Conservation (phyloP, 345 rosid genomes). For the Linum lewisii region DNA sequence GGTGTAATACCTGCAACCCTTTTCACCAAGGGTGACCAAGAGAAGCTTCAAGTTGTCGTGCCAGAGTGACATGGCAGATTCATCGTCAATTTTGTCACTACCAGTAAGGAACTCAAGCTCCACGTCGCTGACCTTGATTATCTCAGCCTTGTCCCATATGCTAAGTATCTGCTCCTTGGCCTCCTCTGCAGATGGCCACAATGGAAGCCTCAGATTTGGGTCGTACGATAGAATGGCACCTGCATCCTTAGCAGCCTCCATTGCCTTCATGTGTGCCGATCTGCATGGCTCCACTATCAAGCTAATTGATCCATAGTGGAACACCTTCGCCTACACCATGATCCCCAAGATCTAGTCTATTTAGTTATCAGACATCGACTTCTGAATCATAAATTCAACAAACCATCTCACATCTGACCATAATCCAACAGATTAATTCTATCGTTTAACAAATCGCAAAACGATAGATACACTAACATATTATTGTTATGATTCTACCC, state of each 20-base stretch:
- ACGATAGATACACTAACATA: too few species aligned
- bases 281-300: constrained; percentile 6
- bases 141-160: constrained; percentile 17
- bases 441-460: too few species aligned
- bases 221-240: constrained; percentile 15
- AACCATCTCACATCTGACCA: too few species aligned
- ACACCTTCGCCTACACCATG: constrained; percentile 1
- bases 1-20: constrained; percentile 3
- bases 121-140: constrained; percentile 10
- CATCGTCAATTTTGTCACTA: background rate
- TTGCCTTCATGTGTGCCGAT: constrained; percentile 1
- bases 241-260: background rate
- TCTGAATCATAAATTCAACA: too few species aligned
- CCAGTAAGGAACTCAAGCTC: background rate
- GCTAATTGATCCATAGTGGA: constrained; percentile 2
- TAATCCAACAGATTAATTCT: too few species aligned
- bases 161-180: constrained; percentile 7
- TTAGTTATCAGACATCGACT: too few species aligned
- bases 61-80: background rate
- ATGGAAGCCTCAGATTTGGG: constrained; percentile 13
- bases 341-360: too few species aligned
- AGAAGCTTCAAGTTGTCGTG: constrained; percentile 1
- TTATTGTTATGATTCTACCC: too few species aligned
- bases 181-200: constrained; percentile 17
- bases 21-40: background rate